phyloP scores from a whole-genome alignment of 371 early-diverging fungal species.

The Saksenaea oblongispora region DNA sequence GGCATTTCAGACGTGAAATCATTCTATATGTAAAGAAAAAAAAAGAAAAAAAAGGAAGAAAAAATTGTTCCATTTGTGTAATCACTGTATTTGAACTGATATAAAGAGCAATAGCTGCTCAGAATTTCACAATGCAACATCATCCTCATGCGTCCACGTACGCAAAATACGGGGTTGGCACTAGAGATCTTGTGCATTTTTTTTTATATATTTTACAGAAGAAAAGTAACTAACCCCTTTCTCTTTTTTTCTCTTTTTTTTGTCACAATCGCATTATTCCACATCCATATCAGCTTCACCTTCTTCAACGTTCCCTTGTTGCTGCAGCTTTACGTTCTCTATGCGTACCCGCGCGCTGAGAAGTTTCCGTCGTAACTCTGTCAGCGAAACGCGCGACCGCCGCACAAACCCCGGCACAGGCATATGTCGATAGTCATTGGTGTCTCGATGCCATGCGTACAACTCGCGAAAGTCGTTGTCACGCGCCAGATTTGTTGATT shows the following conservation, averaged over 20 bases:
- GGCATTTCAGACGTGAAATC: slow-evolving; percentile 87
- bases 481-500: slow-evolving; percentile 15
- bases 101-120: too few relatives aligned
- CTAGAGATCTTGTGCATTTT: too few relatives aligned
- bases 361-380: slow-evolving; percentile 20
- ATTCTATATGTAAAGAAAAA: slow-evolving; percentile 75
- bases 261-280: slow-evolving; percentile 10
- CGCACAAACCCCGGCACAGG: slow-evolving; percentile 37
- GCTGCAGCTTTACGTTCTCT: slow-evolving; percentile 13
- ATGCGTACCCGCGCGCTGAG: slow-evolving; percentile 25
- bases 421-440: slow-evolving; percentile 37
- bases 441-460: slow-evolving; percentile 31
- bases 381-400: slow-evolving; percentile 18
- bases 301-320: slow-evolving; percentile 11
- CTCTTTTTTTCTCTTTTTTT: background rate
- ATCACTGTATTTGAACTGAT: background rate
- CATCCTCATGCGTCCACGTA: too few relatives aligned
- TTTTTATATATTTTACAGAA: too few relatives aligned
- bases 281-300: slow-evolving; percentile 38
- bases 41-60: too few relatives aligned
- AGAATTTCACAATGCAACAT: too few relatives aligned
- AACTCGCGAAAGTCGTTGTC: slow-evolving; percentile 37
- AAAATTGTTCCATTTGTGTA: too few relatives aligned
- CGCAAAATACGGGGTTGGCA: too few relatives aligned
- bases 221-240: background rate